A percentile compares a stretch with the other conserved stretches of the same genome.
Conservation (phyloP, 371 early-diverging fungal genomes). For the Actinomortierella ambigua region DNA sequence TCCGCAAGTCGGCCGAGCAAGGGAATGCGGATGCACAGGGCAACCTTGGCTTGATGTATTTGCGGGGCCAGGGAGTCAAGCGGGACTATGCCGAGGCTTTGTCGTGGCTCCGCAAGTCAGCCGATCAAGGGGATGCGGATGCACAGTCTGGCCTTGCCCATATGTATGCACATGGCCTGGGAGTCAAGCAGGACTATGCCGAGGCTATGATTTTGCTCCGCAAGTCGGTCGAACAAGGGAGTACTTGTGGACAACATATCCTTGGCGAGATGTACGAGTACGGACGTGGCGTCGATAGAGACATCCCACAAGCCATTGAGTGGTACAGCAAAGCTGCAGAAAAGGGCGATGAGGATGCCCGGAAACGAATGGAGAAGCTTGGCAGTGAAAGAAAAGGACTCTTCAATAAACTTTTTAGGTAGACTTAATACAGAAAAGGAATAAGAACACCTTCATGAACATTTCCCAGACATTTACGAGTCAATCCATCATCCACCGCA, state of each 20-base stretch:
- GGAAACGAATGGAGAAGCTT: too few species aligned
- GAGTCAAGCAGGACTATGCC: conserved; percentile 63
- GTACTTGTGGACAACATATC: conserved; percentile 86
- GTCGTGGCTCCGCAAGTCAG: conserved; percentile 67
- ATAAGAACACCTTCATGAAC: too few species aligned
- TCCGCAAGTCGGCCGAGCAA: conserved; percentile 76
- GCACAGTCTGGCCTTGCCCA: conserved; percentile 77
- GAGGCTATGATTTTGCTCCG: conserved; percentile 75
- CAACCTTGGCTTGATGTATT: conserved; percentile 83
- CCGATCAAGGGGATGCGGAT: conserved; percentile 74
- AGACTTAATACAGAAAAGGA: too few species aligned
- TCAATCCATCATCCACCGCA: too few species aligned
- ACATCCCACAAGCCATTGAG: too few species aligned
- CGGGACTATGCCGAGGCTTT: conserved; percentile 71
- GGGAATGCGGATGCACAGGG: conserved; percentile 76
- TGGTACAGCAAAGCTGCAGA: too few species aligned
- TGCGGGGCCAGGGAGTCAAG: conserved; percentile 79
- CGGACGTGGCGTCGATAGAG: conserved; percentile 73
- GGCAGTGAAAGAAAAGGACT: too few species aligned
- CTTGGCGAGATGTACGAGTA: conserved; percentile 88
- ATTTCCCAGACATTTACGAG: too few species aligned
- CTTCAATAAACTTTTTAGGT: too few species aligned
- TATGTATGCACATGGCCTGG: conserved; percentile 85
- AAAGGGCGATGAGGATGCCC: too few species aligned
- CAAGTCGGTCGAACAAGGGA: conserved; percentile 77